phyloP scores from a whole-genome alignment of 441 rosid species.

The Breynia disticha region DNA sequence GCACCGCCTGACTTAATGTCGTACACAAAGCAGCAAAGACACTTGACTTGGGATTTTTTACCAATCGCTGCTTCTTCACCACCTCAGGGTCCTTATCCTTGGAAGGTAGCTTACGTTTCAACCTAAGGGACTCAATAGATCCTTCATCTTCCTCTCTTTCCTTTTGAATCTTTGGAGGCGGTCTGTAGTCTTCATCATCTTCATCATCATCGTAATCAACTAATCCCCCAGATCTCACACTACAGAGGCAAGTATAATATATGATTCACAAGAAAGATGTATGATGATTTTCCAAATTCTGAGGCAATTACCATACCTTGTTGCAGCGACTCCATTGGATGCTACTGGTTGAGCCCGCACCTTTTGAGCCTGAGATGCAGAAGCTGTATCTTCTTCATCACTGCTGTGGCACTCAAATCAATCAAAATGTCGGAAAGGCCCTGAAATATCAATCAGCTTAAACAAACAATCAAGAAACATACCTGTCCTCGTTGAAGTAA shows the following conservation, averaged over 20 bases:
- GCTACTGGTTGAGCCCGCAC: conserved; percentile 40
- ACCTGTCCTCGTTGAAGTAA: conserved; percentile 98
- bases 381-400: conserved; percentile 90
- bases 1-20: conserved; percentile 77
- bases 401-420: conserved; percentile 29
- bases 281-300: conserved; percentile 1
- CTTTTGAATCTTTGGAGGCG: conserved; percentile 70
- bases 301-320: conserved; percentile 40
- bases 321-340: conserved; percentile 67
- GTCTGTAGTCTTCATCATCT: conserved; percentile 84
- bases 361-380: conserved; percentile 59
- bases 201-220: conserved; percentile 97
- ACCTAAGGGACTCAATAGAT: conserved; percentile 44
- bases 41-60: conserved; percentile 48
- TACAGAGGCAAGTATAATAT: conserved; percentile 16
- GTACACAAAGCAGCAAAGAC: conserved; percentile 84
- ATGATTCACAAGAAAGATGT: conserved; percentile 6
- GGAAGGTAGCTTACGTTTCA: conserved; percentile 58
- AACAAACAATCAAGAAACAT: not conserved
- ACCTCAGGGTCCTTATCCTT: conserved; percentile 60
- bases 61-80: conserved; percentile 56
- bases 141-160: conserved; percentile 77
- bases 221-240: conserved; percentile 71
- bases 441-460: not conserved
- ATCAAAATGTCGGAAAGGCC: not conserved